Evolutionary conservation across 306 rosid genomes (phyloP).

Genomic region (Rosa chinensis): DNA sequence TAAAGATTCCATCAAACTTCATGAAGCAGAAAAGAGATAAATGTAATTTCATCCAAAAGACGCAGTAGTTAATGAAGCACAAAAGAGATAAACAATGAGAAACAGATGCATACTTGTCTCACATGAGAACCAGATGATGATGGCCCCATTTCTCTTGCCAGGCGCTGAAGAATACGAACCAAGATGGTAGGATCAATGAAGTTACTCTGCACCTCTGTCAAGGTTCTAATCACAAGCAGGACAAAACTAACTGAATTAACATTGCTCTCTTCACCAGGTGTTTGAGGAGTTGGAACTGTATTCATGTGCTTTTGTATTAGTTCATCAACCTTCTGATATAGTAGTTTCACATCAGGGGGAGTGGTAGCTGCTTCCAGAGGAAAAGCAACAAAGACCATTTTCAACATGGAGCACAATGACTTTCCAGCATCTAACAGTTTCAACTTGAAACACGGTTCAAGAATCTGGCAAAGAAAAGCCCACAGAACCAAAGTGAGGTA

Average conservation of each 20-base stretch:
- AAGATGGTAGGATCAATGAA: constrained; percentile 70
- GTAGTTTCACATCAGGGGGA: constrained; percentile 69
- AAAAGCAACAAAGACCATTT: constrained; percentile 93
- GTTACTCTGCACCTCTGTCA: constrained; percentile 92
- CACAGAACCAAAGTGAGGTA: constrained; percentile 4
- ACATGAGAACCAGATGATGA: constrained; percentile 74
- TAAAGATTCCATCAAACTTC: background rate
- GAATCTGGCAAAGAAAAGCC: constrained; percentile 58
- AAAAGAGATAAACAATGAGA: background rate
- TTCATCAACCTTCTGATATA: constrained; percentile 91
- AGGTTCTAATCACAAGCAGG: constrained; percentile 84
- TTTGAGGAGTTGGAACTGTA: constrained; percentile 67
- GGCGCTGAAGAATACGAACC: constrained; percentile 92
- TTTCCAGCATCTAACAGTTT: constrained; percentile 92
- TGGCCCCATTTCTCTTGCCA: constrained; percentile 93
- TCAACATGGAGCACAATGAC: constrained; percentile 90
- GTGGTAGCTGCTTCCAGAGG: constrained; percentile 81
- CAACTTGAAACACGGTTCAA: constrained; percentile 96
- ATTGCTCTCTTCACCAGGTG: constrained; percentile 77
- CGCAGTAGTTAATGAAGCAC: background rate
- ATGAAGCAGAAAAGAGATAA: background rate
- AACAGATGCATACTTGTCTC: constrained; percentile 70
- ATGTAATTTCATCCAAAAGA: background rate
- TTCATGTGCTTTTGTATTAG: constrained; percentile 83
- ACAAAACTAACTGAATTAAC: constrained; percentile 77